phyloP scores from a whole-genome alignment of 805 yeast species.

The Saturnispora kantuleensis region DNA sequence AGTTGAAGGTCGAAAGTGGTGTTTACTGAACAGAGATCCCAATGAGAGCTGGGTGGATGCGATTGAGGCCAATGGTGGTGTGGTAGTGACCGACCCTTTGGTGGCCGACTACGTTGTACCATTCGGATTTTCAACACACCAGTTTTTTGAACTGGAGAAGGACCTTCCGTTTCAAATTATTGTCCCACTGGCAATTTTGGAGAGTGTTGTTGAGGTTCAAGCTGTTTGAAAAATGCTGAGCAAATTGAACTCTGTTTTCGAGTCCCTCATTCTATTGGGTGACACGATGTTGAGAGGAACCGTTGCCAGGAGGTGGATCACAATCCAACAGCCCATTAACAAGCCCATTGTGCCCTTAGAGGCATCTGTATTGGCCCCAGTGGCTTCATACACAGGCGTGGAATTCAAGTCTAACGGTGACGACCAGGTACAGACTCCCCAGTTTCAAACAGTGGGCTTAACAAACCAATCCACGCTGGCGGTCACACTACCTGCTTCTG shows the following conservation, averaged over 20 bases:
- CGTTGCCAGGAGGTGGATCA: conserved; percentile 11
- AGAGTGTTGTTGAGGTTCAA: not conserved
- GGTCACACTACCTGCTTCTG: conserved; percentile 47
- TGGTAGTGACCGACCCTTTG: not conserved
- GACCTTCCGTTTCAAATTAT: not conserved
- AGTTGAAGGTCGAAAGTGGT: not conserved
- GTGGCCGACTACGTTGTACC: conserved; percentile 3
- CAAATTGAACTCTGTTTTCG: too few relatives aligned
- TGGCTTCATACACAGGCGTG: not conserved
- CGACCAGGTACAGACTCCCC: conserved; percentile 14
- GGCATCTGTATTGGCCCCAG: conserved; percentile 4
- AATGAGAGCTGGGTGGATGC: not conserved
- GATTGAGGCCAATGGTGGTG: not conserved
- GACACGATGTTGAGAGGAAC: too few relatives aligned
- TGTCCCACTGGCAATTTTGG: not conserved
- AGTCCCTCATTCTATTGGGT: too few relatives aligned
- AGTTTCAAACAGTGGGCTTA: conserved; percentile 35
- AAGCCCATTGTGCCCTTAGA: conserved; percentile 9
- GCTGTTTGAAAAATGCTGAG: not conserved
- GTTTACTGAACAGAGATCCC: too few relatives aligned
- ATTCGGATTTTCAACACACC: not conserved
- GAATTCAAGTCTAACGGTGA: not conserved
- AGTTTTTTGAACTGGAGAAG: not conserved
- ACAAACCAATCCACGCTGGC: conserved; percentile 39
- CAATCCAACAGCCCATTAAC: conserved; percentile 14